Evolutionary conservation across 805 yeast species (phyloP).

Genomic region (Zygosaccharomyces pseudorouxii): DNA sequence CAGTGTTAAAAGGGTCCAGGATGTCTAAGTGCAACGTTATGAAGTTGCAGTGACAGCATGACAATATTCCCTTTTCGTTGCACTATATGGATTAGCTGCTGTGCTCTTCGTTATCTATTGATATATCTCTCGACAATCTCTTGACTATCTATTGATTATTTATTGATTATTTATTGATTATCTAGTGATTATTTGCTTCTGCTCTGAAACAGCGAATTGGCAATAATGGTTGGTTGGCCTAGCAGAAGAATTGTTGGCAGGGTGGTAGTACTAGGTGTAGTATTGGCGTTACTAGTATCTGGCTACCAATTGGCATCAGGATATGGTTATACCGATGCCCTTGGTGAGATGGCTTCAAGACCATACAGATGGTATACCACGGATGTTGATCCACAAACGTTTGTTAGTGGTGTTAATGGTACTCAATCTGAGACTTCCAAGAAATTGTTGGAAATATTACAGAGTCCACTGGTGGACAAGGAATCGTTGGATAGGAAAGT

Average conservation of each 20-base stretch:
- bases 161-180: background rate
- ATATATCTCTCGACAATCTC: too few relatives aligned
- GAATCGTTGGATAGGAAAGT: constrained; percentile 12
- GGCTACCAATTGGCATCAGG: constrained; percentile 4
- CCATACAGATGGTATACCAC: constrained; percentile 4
- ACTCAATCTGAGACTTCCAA: background rate
- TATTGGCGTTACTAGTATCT: constrained; percentile 1
- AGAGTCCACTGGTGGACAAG: constrained; percentile 22
- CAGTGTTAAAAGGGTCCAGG: background rate
- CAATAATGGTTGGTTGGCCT: constrained; percentile 1
- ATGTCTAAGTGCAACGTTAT: too few relatives aligned
- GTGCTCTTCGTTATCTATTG: too few relatives aligned
- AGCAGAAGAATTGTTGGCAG: constrained; percentile 4
- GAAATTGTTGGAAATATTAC: constrained; percentile 11
- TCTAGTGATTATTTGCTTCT: background rate
- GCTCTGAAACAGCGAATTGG: background rate
- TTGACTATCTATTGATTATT: too few relatives aligned
- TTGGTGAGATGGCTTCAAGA: constrained; percentile 3
- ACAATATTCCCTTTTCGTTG: too few relatives aligned
- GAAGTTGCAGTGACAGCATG: too few relatives aligned
- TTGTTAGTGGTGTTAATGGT: background rate
- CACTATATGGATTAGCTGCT: too few relatives aligned
- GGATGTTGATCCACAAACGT: background rate
- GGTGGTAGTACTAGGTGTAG: constrained; percentile 1
- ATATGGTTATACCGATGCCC: background rate